phyloP scores from a whole-genome alignment of 2,329 filamentous ascomycete species.

The Fusarium sambucinum region DNA sequence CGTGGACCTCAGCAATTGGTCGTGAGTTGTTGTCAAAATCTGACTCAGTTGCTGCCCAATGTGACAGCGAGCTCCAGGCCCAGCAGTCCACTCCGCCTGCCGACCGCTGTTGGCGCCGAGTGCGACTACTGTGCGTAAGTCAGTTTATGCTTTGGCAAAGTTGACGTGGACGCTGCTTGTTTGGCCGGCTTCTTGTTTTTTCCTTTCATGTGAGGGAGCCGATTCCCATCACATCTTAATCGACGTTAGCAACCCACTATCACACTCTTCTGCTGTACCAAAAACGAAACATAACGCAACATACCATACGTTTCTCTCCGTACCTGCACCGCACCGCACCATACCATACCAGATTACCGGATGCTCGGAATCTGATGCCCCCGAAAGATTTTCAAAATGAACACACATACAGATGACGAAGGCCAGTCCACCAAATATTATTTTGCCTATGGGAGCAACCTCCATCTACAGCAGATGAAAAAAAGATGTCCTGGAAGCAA shows the following conservation, averaged over 20 bases:
- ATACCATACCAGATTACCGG: constrained; percentile 14
- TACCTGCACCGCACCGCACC: constrained; percentile 17
- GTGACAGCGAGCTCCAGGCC: constrained; percentile 30
- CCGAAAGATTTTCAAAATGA: constrained; percentile 45
- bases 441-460: constrained; percentile 63
- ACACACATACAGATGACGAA: constrained; percentile 35
- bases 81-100: constrained; percentile 25
- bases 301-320: constrained; percentile 2
- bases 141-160: constrained; percentile 27
- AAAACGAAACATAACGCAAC: constrained; percentile 25
- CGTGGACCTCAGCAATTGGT: constrained; percentile 47
- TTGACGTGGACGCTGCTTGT: constrained; percentile 30
- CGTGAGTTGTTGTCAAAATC: constrained; percentile 27
- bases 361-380: constrained; percentile 43
- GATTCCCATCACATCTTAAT: constrained; percentile 43
- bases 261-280: constrained; percentile 21
- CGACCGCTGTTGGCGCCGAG: constrained; percentile 21
- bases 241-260: constrained; percentile 40
- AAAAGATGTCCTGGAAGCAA: constrained; percentile 57
- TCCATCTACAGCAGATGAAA: constrained; percentile 60
- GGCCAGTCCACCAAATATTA: constrained; percentile 53
- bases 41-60: constrained; percentile 48
- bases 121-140: constrained; percentile 27
- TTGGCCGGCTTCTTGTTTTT: constrained; percentile 15
- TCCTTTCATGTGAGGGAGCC: constrained; percentile 39